Base-by-base conservation (phyloP, 2,329 filamentous ascomycete species). In the Sclerotiophoma versabilis region DNA sequence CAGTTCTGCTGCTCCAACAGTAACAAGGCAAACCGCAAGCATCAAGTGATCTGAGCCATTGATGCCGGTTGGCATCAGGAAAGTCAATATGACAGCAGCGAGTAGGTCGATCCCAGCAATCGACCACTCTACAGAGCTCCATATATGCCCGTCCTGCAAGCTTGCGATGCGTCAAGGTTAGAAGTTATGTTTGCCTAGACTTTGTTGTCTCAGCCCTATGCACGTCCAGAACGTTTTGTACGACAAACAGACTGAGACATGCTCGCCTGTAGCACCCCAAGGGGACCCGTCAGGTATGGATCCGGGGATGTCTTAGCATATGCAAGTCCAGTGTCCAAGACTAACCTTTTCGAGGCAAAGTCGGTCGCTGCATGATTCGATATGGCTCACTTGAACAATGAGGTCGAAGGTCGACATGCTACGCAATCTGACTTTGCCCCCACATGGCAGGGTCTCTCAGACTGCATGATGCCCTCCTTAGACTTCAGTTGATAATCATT, bases 141-240 rank as follows among this genome's bases (percentile, higher is more conserved):
- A 14, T 14, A 29, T 14, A n/a, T 32, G 27, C 15, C 23, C 14
- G 10, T 17, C 17, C 20, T 27, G 26, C 17, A 17, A 23, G 22
- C 11, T 38, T 36, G 23, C 30, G 15, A 20, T 27, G 36, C 41
- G 25, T 47, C 47, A 47, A 19, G 37, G 15, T 12, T 30, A 17
- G 36, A 39, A 15, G 47, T 60, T 26, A 48, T 39, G 48, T 39
- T 46, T 42, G 44, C 59, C 66, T 67, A 64, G 63, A 50, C 49
- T 57, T 34, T 37, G 15, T 45, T 63, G 61, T 65, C 58, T 69
- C 65, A 70, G 64, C 65, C 66, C 48, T 70, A 69, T 54, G 60
- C 57, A 60, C 52, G 57, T 64, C 66, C 60, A 68, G 66, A 66
- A 62, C 63, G 59, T 61, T 44, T 54, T 41, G 62, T 60, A 51